Evolutionary conservation across 345 rosid species (phyloP).

Genomic region (Bruguiera gymnorhiza): DNA sequence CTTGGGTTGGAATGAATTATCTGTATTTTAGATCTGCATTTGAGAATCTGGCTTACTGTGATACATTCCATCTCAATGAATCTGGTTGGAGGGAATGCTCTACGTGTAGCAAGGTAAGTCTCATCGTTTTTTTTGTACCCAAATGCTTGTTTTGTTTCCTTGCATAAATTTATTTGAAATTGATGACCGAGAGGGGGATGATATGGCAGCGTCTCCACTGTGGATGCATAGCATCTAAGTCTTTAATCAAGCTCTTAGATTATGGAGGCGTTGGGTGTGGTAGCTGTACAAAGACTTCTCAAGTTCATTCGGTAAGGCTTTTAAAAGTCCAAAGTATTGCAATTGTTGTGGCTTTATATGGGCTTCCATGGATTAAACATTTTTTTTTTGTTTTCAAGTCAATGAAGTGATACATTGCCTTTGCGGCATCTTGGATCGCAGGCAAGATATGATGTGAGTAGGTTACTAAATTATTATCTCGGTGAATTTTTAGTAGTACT

Average conservation of each 20-base stretch:
- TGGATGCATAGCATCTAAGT: conserved; percentile 77
- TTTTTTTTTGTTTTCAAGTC: conserved; percentile 8
- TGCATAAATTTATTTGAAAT: neutral
- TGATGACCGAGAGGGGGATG: neutral
- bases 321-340: neutral
- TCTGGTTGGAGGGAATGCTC: conserved; percentile 91
- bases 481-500: neutral
- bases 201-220: conserved; percentile 73
- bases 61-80: conserved; percentile 67
- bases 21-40: conserved; percentile 56
- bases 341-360: neutral
- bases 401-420: neutral
- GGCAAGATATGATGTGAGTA: neutral
- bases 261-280: conserved; percentile 78
- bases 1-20: neutral
- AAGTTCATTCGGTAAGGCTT: conserved; percentile 43
- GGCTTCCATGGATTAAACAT: neutral
- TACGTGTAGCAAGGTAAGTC: conserved; percentile 56
- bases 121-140: neutral
- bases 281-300: conserved; percentile 44
- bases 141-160: neutral
- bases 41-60: conserved; percentile 60
- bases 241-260: conserved; percentile 60
- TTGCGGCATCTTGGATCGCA: neutral
- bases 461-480: neutral